phyloP scores from a whole-genome alignment of 176 grass and related monocot genomes.

The Zea mays region Zm-B73-REFERENCE-NAM-5.0 NC_050096.1:8612501-8613000 shows the following conservation, averaged over 20 bases:
- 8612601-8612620: background rate
- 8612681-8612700: background rate
- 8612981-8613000: background rate
- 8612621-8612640: background rate
- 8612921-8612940: conserved; percentile 12
- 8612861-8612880: background rate
- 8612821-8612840: background rate
- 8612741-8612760: conserved; percentile 1
- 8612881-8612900: background rate
- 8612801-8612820: background rate
- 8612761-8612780: background rate
- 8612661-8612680: background rate
- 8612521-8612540: background rate
- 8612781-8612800: background rate
- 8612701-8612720: background rate
- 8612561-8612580: background rate
- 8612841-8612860: background rate
- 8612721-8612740: background rate
- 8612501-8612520: conserved; percentile 36
- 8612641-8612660: background rate
- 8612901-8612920: conserved; percentile 8
- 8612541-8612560: background rate
- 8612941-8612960: background rate
- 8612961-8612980: background rate
- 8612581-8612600: background rate